Conservation (phyloP, 2,329 filamentous ascomycete species). For the Penicillium freii region DNA sequence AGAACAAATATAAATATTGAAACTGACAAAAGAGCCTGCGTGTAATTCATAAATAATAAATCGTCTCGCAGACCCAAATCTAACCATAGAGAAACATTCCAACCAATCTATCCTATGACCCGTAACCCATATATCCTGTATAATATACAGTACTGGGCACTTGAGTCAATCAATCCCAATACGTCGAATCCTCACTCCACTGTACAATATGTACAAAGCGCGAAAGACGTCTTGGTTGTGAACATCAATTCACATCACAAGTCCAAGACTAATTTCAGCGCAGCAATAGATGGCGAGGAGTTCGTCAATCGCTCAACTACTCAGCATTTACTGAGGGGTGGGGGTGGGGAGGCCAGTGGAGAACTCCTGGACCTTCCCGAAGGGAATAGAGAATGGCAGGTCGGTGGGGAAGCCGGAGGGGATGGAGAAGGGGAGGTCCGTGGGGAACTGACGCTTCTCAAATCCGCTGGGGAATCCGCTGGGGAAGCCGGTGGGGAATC, state of each 20-base stretch:
- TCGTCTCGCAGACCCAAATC: background rate
- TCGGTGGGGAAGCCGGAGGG: background rate
- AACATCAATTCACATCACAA: background rate
- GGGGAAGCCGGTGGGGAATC: constrained; percentile 6
- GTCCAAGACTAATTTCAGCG: background rate
- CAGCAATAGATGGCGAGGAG: background rate
- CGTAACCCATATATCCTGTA: background rate
- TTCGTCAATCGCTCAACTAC: background rate
- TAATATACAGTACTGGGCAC: constrained; percentile 2
- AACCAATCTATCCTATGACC: background rate
- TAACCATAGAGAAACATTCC: background rate
- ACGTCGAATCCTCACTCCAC: background rate
- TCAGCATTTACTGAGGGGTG: background rate
- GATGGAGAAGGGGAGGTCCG: background rate
- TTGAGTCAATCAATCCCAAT: constrained; percentile 4
- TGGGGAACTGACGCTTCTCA: constrained; percentile 9
- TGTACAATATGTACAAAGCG: background rate
- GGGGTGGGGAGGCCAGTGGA: constrained; percentile 4
- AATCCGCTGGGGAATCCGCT: background rate
- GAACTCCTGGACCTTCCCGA: background rate
- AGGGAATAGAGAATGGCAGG: background rate
- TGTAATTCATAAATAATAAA: background rate
- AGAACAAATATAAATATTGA: too few species aligned
- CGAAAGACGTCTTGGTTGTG: background rate
- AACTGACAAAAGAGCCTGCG: constrained; percentile 1